Evolutionary conservation across 2,329 filamentous ascomycete genomes (phyloP), one percentile per base, ranked within the genome.

Genomic region (Penicillium griseofulvum): DNA sequence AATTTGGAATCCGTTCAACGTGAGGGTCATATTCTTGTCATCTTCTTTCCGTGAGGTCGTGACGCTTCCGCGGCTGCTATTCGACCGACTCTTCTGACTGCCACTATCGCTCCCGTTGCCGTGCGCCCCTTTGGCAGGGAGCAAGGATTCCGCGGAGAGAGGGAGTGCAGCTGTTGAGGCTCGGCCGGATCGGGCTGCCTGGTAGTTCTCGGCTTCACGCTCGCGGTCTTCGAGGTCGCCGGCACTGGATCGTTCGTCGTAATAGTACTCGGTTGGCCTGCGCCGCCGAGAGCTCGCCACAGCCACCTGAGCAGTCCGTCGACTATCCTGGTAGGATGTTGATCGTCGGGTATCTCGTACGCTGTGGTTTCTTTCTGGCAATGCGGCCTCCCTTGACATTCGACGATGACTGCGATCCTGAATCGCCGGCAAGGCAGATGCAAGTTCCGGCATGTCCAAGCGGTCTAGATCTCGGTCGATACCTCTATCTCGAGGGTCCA

Each of bases 1-100:
- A 59, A 76, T 74, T 29, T 69, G 74, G 37, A 76, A 66, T 24
- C 74, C 74, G 43, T 74, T 71, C 61, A 76, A 68, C 16, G 64
- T 69, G 61, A 76, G 72, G 45, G 69, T 69, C 58, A 76, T 71
- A 48, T 69, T 72, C 50, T 72, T 70, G 43, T 71, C 66, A 12
- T 74, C 73, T 22, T 72, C 71, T 12, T 61, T 58, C 47, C 70
- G 72, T 42, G 69, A 68, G 14, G 68, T 65, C 22, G 64, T 65
- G 22, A 65, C 68, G 53, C 73, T 76, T 28, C 67, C 73, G 26
- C 72, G 73, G 60, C 74, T 76, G 63, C 74, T 74, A 58, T 22
- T 22, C 22, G 74, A 74, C 19, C 71, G 71, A 54, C 69, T 76
- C 52, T 75, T 74, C 49, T 74, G 71, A 49, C 73, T 76, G 26